Base-by-base conservation (phyloP, 2,329 filamentous ascomycete genomes). In the Ilyonectria sp. region DNA sequence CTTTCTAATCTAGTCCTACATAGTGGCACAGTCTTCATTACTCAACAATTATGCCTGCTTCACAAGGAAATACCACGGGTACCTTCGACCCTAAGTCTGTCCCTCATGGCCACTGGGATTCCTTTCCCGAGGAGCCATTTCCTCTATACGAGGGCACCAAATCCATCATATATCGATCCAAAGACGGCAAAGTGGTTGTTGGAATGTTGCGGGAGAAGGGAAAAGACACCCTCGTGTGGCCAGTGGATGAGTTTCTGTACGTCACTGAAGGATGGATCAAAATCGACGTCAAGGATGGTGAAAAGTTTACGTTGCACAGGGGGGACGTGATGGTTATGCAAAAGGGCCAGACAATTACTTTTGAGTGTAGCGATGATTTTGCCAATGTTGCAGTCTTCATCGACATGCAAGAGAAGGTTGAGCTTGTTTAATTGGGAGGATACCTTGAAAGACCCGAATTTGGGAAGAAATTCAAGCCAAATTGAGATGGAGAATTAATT, bases 161-260 rank as follows among this genome's bases (percentile, higher is more conserved):
- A 17, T 59, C 55, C 5, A 47, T 59, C n/a, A 59, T 59, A 9
- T 59, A 49, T n/a, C 43, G 55, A 15, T 59, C 43, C 4, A 15
- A 33, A 15, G 55, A 59, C 23, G 55, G 55, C 44, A 62, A 62
- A 11, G 19, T 54, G 3, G 49, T 62, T 4, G 59, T 47, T 4
- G 59, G 49, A 13, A 47, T 47, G 35, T 35, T 55, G 17, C n/a
- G 40, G 2, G 49, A 62, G 37, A 40, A 46, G 40, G 50, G 37
- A 21, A 47, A 33, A 23, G 60, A 44, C 7, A 62, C 60, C 7
- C 40, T 62, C 2, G 50, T 55, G 29, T 62, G 19, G 26, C 60
- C 60, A 13, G 37, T 33, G 11, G 50, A 55, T 23, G 50, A 62
- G 49, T 62, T 62, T 26, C 23, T 47, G 7, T 62, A 46, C n/a